Evolutionary conservation across 805 yeast genomes (phyloP), one percentile per base, ranked within the genome.

Genomic region (Pichia rugopelliculosa): DNA sequence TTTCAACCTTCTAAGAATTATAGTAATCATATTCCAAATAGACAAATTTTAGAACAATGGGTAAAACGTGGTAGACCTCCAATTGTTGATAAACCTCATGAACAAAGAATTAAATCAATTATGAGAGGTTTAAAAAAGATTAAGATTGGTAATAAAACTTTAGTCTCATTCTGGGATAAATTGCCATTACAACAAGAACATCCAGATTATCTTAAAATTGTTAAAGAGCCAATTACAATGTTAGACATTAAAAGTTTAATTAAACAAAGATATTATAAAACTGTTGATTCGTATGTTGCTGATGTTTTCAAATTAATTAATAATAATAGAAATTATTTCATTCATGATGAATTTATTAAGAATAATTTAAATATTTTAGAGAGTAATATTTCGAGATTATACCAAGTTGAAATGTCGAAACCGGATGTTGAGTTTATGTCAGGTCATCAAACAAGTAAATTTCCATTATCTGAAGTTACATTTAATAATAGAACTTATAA

Each of bases 31-130:
- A 47, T 53, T 7, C 53, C 60, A 10, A 59, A 56, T 46, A 54
- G 54, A 24, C 61, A 57, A 44, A 42, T 59, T 41, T 52, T 61
- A 22, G 67, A 63, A 40, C 64, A 59, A 50, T 82, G 87, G 56
- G 76, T 79, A 27, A 83, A 87, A 64, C 75, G 95, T 59, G 96
- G 96, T 18, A 75, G 96, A 57, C 96, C 96, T 6, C 96, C 96
- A 2, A 84, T 87, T 48, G 87, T 88, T 43, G 96, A 87, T 63
- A 84, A 81, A 60, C 95, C 96, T 6, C 90, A 84, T 64, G 97
- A 93, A 66, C 88, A 88, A 60, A 74, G 97, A 53, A 89, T 91
- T 66, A 90, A 91, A 64, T 81, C 87, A 55, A 82, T 93, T 36
- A 68, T 93, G 72, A 80, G 95, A 62, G 81, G 79, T 42, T 71